Conservation (phyloP, 2,329 filamentous ascomycete species). For the Arachnomyces sp. region DNA sequence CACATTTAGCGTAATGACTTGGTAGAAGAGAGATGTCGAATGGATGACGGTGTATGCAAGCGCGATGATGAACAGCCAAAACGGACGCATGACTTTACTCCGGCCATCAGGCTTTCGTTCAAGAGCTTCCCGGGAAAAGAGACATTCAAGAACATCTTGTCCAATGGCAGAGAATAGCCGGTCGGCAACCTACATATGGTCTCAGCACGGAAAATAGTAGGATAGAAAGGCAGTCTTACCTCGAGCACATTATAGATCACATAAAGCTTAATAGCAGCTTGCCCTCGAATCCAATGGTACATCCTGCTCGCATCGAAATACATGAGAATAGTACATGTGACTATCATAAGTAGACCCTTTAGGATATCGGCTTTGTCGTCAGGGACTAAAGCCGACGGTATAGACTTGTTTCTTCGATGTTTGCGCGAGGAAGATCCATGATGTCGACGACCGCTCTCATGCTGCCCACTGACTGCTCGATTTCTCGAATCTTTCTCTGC, state of each 20-base stretch:
- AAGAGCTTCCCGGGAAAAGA: conserved; percentile 88
- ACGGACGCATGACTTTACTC: conserved; percentile 79
- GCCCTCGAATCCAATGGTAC: conserved; percentile 95
- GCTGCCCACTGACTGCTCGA: background rate
- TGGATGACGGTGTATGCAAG: conserved; percentile 83
- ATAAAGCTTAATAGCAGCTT: conserved; percentile 95
- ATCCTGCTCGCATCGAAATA: conserved; percentile 90
- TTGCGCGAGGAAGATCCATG: conserved; percentile 30
- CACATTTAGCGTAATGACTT: conserved; percentile 95
- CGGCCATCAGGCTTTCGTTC: conserved; percentile 81
- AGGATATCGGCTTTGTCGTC: conserved; percentile 94
- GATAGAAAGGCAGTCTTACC: conserved; percentile 30
- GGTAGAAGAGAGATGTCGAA: conserved; percentile 84
- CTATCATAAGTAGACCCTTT: conserved; percentile 80
- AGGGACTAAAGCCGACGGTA: conserved; percentile 73
- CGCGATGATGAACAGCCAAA: conserved; percentile 85
- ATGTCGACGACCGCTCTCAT: conserved; percentile 14
- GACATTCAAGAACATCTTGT: conserved; percentile 91
- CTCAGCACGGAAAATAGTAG: background rate
- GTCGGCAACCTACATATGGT: conserved; percentile 58
- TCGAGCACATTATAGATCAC: conserved; percentile 98
- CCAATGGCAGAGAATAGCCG: conserved; percentile 83
- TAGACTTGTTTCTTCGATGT: conserved; percentile 72
- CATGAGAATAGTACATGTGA: conserved; percentile 78
- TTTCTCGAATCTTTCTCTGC: background rate